Conservation (phyloP, 1,139 yeast genomes). For the Scheffersomyces lignicola region DNA sequence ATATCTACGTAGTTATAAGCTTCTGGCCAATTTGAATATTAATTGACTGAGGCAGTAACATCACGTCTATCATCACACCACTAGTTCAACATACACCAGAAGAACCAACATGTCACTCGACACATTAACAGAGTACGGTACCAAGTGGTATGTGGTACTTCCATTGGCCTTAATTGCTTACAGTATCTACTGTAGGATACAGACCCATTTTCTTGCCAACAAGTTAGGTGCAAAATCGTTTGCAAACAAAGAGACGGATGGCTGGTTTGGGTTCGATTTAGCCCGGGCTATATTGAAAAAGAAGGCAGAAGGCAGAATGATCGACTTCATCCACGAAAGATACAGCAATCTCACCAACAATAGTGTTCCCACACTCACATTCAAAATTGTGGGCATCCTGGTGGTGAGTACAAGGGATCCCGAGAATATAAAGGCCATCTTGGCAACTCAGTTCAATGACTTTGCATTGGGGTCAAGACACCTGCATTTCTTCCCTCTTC, state of each 20-base stretch:
- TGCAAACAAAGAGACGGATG: slow-evolving; percentile 13
- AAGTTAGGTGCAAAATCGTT: slow-evolving; percentile 22
- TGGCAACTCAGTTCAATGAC: slow-evolving; percentile 50
- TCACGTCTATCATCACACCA: too few species aligned
- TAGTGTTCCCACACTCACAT: slow-evolving; percentile 18
- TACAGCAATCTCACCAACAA: slow-evolving; percentile 11
- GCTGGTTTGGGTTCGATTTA: slow-evolving; percentile 24
- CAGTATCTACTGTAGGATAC: slow-evolving; percentile 5
- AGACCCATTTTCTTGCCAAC: slow-evolving; percentile 10
- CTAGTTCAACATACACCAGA: too few species aligned
- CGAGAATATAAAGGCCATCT: slow-evolving; percentile 40
- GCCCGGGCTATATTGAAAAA: slow-evolving; percentile 15
- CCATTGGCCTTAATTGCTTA: slow-evolving; percentile 10
- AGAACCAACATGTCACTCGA: neutral
- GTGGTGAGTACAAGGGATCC: slow-evolving; percentile 34
- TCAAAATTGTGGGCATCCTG: slow-evolving; percentile 20
- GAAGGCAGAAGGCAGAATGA: slow-evolving; percentile 24
- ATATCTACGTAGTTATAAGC: too few species aligned
- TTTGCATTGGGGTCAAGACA: slow-evolving; percentile 53
- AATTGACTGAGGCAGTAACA: too few species aligned
- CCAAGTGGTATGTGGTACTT: slow-evolving; percentile 12
- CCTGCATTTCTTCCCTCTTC: slow-evolving; percentile 38
- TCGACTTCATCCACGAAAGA: slow-evolving; percentile 19
- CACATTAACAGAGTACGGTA: slow-evolving; percentile 6
- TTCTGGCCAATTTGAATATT: too few species aligned